Percentiles rank a stretch among this genome's conserved stretches.
These are phyloP conservation scores for Hypocreales sp. DNA, from an alignment of 2,329 filamentous ascomycete species.

Conservation along the genomic window DNA sequence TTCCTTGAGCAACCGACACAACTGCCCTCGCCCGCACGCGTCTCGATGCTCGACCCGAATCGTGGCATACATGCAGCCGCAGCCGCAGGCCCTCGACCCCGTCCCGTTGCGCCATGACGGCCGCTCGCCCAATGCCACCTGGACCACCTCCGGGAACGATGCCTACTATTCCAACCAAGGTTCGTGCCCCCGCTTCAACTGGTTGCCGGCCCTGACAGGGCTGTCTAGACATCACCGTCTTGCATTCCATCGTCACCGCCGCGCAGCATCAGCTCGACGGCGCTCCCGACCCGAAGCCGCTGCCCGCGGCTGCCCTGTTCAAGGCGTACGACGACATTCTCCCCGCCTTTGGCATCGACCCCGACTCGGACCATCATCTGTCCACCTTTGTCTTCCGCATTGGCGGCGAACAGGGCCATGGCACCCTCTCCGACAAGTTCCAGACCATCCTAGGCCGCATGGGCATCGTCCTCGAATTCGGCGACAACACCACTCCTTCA, in stretches of 20 bases:
- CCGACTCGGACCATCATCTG: conserved; percentile 61
- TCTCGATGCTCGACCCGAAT: too few species aligned
- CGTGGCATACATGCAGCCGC: conserved; percentile 13
- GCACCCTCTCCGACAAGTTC: conserved; percentile 53
- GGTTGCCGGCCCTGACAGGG: conserved; percentile 1
- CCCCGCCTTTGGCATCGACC: conserved; percentile 51
- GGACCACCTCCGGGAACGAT: conserved; percentile 9
- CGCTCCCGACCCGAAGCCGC: conserved; percentile 42
- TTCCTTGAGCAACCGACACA: too few species aligned
- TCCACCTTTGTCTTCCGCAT: conserved; percentile 69
- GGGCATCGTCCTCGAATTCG: conserved; percentile 56
- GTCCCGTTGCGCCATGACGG: neutral
- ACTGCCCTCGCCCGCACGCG: too few species aligned
- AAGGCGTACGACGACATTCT: conserved; percentile 65
- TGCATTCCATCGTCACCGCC: conserved; percentile 60
- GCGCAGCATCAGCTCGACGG: conserved; percentile 49
- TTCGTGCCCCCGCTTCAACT: too few species aligned
- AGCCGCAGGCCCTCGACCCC: conserved; percentile 5
- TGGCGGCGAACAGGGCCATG: conserved; percentile 44
- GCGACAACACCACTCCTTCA: conserved; percentile 16
- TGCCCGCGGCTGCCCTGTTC: conserved; percentile 67
- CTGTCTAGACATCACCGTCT: conserved; percentile 55
- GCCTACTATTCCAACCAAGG: conserved; percentile 47
- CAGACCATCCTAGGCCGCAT: conserved; percentile 49
- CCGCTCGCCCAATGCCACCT: conserved; percentile 3